Percentiles rank a stretch among this genome's conserved stretches.
Evolutionary conservation across 2,329 filamentous ascomycete species (phyloP).

Genomic region (Alternaria atra): DNA sequence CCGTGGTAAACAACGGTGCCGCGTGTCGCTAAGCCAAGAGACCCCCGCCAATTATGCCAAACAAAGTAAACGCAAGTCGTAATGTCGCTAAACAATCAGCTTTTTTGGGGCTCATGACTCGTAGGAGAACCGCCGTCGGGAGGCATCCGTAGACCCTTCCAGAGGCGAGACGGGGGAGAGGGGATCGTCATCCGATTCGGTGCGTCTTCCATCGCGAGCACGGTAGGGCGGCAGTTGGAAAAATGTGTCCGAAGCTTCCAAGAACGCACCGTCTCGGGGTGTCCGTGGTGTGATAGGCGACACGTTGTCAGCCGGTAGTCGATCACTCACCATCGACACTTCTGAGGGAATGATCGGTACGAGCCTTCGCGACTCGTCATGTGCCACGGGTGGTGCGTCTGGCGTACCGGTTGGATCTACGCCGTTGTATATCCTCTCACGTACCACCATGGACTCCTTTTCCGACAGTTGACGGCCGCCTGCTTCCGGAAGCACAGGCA

Average conservation of each 20-base stretch:
- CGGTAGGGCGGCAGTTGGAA: slow-evolving; percentile 39
- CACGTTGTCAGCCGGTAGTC: slow-evolving; percentile 29
- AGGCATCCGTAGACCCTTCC: slow-evolving; percentile 38
- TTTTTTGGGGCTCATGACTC: slow-evolving; percentile 44
- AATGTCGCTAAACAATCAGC: slow-evolving; percentile 16
- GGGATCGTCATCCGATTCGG: slow-evolving; percentile 42
- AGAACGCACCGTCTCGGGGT: slow-evolving; percentile 42
- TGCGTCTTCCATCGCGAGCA: slow-evolving; percentile 28
- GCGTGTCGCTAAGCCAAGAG: slow-evolving; percentile 1
- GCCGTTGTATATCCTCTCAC: slow-evolving; percentile 58
- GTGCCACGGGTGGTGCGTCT: slow-evolving; percentile 25
- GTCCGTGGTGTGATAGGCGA: slow-evolving; percentile 45
- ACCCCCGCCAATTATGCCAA: slow-evolving; percentile 10
- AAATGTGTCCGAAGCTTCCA: slow-evolving; percentile 45
- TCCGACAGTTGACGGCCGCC: slow-evolving; percentile 58
- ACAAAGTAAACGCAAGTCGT: slow-evolving; percentile 20
- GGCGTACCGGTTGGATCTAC: slow-evolving; percentile 44
- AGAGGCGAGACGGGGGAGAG: slow-evolving; percentile 49
- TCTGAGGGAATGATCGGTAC: slow-evolving; percentile 38
- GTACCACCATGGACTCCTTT: slow-evolving; percentile 58
- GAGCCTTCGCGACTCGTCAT: slow-evolving; percentile 33
- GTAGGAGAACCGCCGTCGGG: slow-evolving; percentile 51
- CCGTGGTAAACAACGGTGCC: not conserved
- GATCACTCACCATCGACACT: slow-evolving; percentile 40
- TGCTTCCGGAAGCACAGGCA: slow-evolving; percentile 62